These are phyloP conservation scores for Protostelium mycophagum DNA, from an alignment of 78 protist genomes.

Conservation along the genomic window DNA sequence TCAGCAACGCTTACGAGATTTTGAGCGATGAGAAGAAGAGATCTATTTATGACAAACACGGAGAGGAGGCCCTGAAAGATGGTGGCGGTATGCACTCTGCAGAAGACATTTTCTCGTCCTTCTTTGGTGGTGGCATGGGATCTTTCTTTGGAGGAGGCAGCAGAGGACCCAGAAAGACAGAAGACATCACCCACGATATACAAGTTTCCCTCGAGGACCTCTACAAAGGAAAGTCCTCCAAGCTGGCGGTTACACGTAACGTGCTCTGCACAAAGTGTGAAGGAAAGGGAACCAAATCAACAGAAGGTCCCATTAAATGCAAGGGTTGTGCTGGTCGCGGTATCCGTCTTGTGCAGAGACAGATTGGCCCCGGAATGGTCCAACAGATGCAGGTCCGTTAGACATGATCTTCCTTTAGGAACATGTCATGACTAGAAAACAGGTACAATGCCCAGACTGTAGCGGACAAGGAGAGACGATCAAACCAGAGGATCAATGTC, in stretches of 20 bases:
- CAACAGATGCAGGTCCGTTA: conserved; percentile 63
- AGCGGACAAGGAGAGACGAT: conserved; percentile 81
- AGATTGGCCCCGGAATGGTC: conserved; percentile 90
- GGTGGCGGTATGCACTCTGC: conserved; percentile 71
- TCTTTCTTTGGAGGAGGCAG: conserved; percentile 25
- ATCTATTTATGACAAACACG: conserved; percentile 84
- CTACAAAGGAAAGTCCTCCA: conserved; percentile 89
- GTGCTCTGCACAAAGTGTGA: conserved; percentile 83
- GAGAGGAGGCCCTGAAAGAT: conserved; percentile 85
- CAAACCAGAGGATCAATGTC: conserved; percentile 74
- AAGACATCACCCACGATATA: conserved; percentile 46
- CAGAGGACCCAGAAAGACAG: conserved; percentile 59
- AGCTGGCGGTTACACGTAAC: conserved; percentile 77
- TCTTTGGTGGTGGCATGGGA: conserved; percentile 80
- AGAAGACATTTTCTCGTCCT: conserved; percentile 66
- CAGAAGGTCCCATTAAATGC: conserved; percentile 65
- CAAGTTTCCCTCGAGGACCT: conserved; percentile 87
- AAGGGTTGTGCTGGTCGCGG: conserved; percentile 84
- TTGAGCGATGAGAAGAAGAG: conserved; percentile 85
- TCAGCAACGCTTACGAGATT: conserved; percentile 87
- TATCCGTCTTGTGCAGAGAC: conserved; percentile 58
- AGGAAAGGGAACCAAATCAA: conserved; percentile 58
- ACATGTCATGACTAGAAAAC: neutral
- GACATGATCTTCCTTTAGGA: neutral
- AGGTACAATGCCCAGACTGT: conserved; percentile 71